Percentiles rank a stretch among this genome's conserved stretches.
Evolutionary conservation across 257 asterid species (phyloP).

Genomic region (Cruciata laevipes): DNA sequence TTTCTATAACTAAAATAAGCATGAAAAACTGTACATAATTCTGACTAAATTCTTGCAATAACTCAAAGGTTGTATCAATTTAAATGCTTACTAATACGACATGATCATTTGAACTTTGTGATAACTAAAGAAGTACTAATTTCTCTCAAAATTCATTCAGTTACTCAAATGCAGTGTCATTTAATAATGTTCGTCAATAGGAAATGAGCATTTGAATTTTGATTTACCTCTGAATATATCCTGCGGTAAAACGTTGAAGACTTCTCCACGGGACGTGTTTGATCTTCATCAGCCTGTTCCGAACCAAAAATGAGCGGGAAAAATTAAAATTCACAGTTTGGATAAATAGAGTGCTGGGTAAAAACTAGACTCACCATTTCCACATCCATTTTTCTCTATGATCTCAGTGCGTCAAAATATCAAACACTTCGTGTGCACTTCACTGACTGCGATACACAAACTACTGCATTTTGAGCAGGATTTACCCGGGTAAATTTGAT

Average conservation of each 20-base stretch:
- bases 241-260: conserved; percentile 56
- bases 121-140: neutral
- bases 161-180: neutral
- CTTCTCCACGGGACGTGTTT: conserved; percentile 26
- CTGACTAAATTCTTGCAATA: too few species aligned
- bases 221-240: conserved; percentile 57
- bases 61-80: too few species aligned
- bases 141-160: neutral
- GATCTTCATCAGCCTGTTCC: conserved; percentile 28
- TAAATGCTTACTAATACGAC: too few species aligned
- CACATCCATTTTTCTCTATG: neutral
- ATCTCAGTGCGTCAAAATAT: neutral
- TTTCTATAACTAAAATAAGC: too few species aligned
- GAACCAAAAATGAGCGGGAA: conserved; percentile 8
- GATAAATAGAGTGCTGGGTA: neutral
- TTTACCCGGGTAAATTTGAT: neutral
- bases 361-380: conserved; percentile 10
- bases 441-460: neutral
- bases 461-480: neutral
- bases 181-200: too few species aligned
- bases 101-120: neutral
- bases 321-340: neutral
- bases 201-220: neutral
- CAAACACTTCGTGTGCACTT: conserved; percentile 15
- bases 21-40: too few species aligned